Evolutionary conservation across 306 rosid genomes (phyloP).

Genomic region (Sicyos edulis): DNA sequence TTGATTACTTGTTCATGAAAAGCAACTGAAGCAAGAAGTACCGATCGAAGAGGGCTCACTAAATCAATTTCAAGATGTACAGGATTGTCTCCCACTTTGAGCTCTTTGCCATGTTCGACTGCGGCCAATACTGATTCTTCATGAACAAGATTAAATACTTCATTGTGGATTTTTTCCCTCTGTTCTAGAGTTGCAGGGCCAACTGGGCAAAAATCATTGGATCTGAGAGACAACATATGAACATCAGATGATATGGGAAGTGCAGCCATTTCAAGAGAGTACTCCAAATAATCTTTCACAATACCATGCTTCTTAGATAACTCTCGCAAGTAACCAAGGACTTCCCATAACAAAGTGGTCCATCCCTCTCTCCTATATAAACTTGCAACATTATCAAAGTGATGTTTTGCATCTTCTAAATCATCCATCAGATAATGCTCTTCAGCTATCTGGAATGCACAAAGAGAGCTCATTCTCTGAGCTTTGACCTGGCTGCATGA

Average conservation of each 20-base stretch:
- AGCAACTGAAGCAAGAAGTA: slow-evolving; percentile 86
- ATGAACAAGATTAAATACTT: slow-evolving; percentile 59
- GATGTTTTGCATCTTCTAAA: slow-evolving; percentile 51
- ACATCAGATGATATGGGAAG: slow-evolving; percentile 60
- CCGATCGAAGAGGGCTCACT: slow-evolving; percentile 85
- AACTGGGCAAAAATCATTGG: slow-evolving; percentile 65
- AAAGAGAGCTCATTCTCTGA: slow-evolving; percentile 69
- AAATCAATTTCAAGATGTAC: slow-evolving; percentile 86
- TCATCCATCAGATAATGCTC: slow-evolving; percentile 71
- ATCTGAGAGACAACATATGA: slow-evolving; percentile 41
- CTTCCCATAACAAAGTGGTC: slow-evolving; percentile 87
- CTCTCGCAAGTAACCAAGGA: slow-evolving; percentile 80
- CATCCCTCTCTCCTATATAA: slow-evolving; percentile 93
- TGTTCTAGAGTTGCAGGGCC: slow-evolving; percentile 63
- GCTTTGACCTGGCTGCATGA: slow-evolving; percentile 46
- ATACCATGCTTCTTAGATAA: slow-evolving; percentile 56
- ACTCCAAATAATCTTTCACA: slow-evolving; percentile 76
- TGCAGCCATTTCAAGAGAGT: slow-evolving; percentile 94
- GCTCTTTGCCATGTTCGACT: slow-evolving; percentile 32
- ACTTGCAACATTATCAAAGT: slow-evolving; percentile 59
- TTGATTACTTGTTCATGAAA: slow-evolving; percentile 79
- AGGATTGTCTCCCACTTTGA: slow-evolving; percentile 45
- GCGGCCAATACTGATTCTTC: slow-evolving; percentile 40
- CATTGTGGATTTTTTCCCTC: slow-evolving; percentile 65
- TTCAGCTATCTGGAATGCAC: slow-evolving; percentile 77